phyloP scores from a whole-genome alignment of 2,329 filamentous ascomycete genomes.

The Fusarium austroafricanum region DNA sequence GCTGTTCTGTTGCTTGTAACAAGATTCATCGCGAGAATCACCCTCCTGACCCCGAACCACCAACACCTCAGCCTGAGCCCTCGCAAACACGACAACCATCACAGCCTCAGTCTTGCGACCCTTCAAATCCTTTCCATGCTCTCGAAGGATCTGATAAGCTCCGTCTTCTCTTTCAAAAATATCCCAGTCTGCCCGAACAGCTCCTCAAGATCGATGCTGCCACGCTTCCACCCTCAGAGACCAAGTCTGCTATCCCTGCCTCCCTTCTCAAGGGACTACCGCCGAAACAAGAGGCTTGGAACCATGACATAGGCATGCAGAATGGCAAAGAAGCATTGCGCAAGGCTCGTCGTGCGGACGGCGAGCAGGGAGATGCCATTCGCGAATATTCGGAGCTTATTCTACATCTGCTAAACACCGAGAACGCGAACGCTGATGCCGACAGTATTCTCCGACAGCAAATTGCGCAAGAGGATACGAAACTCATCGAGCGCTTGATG shows the following conservation, averaged over 20 bases:
- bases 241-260: conserved; percentile 46
- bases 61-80: conserved; percentile 31
- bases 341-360: conserved; percentile 60
- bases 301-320: conserved; percentile 66
- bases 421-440: conserved; percentile 48
- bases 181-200: conserved; percentile 61
- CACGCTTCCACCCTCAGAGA: conserved; percentile 59
- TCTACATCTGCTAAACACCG: conserved; percentile 58
- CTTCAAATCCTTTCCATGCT: conserved; percentile 61
- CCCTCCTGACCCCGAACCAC: conserved; percentile 53
- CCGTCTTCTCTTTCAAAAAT: conserved; percentile 62
- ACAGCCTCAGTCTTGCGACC: conserved; percentile 31
- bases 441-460: conserved; percentile 58
- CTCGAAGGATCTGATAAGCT: conserved; percentile 65
- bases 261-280: conserved; percentile 51
- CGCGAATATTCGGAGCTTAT: conserved; percentile 71
- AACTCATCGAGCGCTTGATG: conserved; percentile 62
- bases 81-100: conserved; percentile 19
- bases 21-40: conserved; percentile 64
- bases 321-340: conserved; percentile 67
- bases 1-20: conserved; percentile 70
- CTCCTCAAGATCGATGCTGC: conserved; percentile 62
- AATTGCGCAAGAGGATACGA: conserved; percentile 59
- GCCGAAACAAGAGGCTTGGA: conserved; percentile 62
- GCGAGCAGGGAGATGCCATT: conserved; percentile 69